Percentiles rank a stretch among this genome's conserved stretches.
These are phyloP conservation scores for Scolecobasidium constrictum DNA, from an alignment of 2,329 filamentous ascomycete species.

Conservation along the genomic window DNA sequence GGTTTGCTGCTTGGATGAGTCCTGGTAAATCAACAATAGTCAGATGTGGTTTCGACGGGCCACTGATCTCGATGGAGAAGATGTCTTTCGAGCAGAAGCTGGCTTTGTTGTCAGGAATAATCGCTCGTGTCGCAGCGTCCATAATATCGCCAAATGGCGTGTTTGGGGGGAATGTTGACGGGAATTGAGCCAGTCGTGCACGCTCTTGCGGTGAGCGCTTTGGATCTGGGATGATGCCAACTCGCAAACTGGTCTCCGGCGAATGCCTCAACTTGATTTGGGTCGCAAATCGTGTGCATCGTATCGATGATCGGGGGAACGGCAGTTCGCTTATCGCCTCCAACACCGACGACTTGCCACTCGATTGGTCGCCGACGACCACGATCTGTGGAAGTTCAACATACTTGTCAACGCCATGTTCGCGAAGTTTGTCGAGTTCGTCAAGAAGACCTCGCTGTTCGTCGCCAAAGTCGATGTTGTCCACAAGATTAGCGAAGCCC, in stretches of 20 bases:
- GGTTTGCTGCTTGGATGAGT: conserved; percentile 40
- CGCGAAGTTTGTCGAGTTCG: conserved; percentile 9
- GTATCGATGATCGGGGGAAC: conserved; percentile 12
- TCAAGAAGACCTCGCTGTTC: conserved; percentile 9
- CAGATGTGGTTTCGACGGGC: conserved; percentile 29
- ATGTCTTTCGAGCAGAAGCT: conserved; percentile 14
- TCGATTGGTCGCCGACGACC: conserved; percentile 17
- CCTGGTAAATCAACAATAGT: conserved; percentile 48
- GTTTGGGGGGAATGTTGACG: conserved; percentile 1
- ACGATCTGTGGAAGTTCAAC: conserved; percentile 14
- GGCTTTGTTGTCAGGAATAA: conserved; percentile 3
- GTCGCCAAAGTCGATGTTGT: conserved; percentile 9
- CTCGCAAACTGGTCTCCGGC: neutral
- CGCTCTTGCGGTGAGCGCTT: conserved; percentile 6
- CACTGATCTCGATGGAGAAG: conserved; percentile 20
- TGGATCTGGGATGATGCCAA: conserved; percentile 8
- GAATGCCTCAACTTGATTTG: conserved; percentile 12
- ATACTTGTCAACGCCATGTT: conserved; percentile 9
- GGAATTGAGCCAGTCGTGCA: conserved; percentile 4
- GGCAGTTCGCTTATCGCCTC: conserved; percentile 14
- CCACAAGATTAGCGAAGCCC: conserved; percentile 6
- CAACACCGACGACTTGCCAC: conserved; percentile 15
- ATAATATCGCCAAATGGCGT: conserved; percentile 8
- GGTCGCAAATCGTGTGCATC: conserved; percentile 14
- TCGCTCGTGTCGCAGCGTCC: conserved; percentile 2